Evolutionary conservation across 495 filamentous ascomycete species (phyloP).

Genomic region (Penicillium cosmopolitanum): DNA sequence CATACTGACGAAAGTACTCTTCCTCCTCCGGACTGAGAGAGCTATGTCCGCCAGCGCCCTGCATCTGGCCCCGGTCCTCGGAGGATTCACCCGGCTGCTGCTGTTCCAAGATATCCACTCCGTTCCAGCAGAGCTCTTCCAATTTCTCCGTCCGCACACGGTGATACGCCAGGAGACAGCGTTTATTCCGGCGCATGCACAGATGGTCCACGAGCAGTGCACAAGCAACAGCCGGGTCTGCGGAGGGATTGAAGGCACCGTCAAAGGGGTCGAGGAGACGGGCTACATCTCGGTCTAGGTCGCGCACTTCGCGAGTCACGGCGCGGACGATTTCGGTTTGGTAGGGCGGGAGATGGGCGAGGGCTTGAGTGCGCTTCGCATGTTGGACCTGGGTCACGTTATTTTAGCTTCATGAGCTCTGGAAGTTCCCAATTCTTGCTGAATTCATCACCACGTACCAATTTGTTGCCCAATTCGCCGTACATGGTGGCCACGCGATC

Average conservation of each 20-base stretch:
- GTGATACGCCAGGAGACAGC: conserved; percentile 94
- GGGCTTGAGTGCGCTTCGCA: conserved; percentile 91
- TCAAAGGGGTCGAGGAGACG: conserved; percentile 80
- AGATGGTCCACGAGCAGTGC: conserved; percentile 91
- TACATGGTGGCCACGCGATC: conserved; percentile 66
- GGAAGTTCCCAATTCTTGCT: neutral
- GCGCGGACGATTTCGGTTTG: conserved; percentile 89
- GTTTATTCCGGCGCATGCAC: conserved; percentile 94
- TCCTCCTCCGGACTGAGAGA: conserved; percentile 96
- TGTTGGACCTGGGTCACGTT: conserved; percentile 74
- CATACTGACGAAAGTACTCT: conserved; percentile 90
- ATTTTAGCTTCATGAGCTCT: no score
- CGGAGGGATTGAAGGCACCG: conserved; percentile 81
- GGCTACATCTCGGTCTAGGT: conserved; percentile 88
- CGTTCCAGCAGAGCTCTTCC: conserved; percentile 92
- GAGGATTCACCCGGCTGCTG: conserved; percentile 40
- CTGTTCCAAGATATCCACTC: conserved; percentile 75
- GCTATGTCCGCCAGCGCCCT: conserved; percentile 56
- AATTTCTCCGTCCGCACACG: conserved; percentile 86
- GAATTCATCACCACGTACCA: conserved; percentile 50
- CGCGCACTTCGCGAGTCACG: conserved; percentile 88
- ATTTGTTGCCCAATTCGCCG: conserved; percentile 86
- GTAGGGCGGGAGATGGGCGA: conserved; percentile 87
- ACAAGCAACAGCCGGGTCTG: conserved; percentile 82
- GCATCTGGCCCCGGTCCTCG: conserved; percentile 27